Base-by-base conservation (phyloP, 345 rosid genomes). In the Hirschfeldia incana region DNA sequence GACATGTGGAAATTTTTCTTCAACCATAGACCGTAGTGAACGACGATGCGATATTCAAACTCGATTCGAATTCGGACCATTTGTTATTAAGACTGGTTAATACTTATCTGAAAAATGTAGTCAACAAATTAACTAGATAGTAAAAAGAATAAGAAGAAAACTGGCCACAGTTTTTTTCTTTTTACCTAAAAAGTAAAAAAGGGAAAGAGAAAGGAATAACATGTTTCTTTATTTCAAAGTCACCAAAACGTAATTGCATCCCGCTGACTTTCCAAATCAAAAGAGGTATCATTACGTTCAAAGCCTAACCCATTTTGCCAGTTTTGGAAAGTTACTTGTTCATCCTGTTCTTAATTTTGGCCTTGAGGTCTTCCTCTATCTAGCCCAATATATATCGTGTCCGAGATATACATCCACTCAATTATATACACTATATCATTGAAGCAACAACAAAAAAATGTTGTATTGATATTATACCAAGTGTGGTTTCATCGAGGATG, bases 261-360 rank as follows among this genome's bases (percentile, higher is more conserved):
- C 53, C 61, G 77, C 67, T 78, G 81, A 78, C 81, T 67, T 67
- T 66, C 63, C 27, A 73, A 78, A 78, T 46, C 55, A 67, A 62
- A 75, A 60, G 69, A 65, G n/a, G 28, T 63, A 58, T 55, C 60
- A 73, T 78, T 8, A 77, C 63, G 5, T 71, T 59, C 70, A 75
- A 80, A 82, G 74, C 67, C 67, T 71, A 69, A 79, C 82, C 82
- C 82, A 79, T 79, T 61, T 46, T 61, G 70, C 75, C 75, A 67
- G 66, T 75, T 58, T 77, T 68, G 77, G 61, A 76, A 75, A 85
- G 69, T 64, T 66, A 60, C 55, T 60, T 78, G 73, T 66, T 72
- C 77, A 16, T 76, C 67, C 30, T 55, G 73, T 69, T 29, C 67
- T 71, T 46, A 46, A 62, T 33, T 21, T 26, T 30, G 28, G 32